A percentile compares a stretch with the other conserved stretches of the same genome.
These are phyloP conservation scores for Camellia lanceoleosa DNA, from an alignment of 148 eudicot genomes.

Conservation along the genomic window DNA sequence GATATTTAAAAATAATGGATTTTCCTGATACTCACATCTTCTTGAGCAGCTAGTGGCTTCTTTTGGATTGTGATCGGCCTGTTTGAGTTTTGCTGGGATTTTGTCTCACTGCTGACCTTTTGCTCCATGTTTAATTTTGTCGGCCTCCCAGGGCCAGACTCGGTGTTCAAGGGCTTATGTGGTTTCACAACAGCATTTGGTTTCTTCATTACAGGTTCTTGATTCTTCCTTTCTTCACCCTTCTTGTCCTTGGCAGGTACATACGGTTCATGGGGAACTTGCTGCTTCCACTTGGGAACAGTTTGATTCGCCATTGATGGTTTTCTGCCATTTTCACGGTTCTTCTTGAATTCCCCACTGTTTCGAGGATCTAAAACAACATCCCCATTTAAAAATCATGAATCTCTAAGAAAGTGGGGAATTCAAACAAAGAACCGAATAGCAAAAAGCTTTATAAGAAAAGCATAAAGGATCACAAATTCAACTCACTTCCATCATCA, in stretches of 20 bases:
- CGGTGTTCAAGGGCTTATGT: slow-evolving; percentile 38
- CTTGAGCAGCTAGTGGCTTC: slow-evolving; percentile 48
- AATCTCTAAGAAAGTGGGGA: slow-evolving; percentile 36
- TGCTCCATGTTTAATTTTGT: slow-evolving; percentile 36
- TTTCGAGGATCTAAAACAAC: slow-evolving; percentile 73
- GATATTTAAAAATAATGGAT: too few species aligned
- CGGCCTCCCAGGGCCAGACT: slow-evolving; percentile 63
- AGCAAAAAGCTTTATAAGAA: slow-evolving; percentile 27
- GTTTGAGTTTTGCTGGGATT: slow-evolving; percentile 40
- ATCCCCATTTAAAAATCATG: slow-evolving; percentile 30
- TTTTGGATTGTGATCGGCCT: slow-evolving; percentile 35
- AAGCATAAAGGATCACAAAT: slow-evolving; percentile 29
- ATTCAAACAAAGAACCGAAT: slow-evolving; percentile 46
- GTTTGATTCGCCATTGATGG: slow-evolving; percentile 36
- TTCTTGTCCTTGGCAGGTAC: slow-evolving; percentile 38
- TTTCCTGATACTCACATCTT: slow-evolving; percentile 36
- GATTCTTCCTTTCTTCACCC: slow-evolving; percentile 39
- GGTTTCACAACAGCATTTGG: slow-evolving; percentile 36
- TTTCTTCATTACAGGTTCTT: slow-evolving; percentile 32
- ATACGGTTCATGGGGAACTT: slow-evolving; percentile 28
- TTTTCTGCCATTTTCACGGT: slow-evolving; percentile 49
- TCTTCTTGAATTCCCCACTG: slow-evolving; percentile 63
- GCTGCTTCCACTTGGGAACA: slow-evolving; percentile 34
- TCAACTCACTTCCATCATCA: slow-evolving; percentile 93
- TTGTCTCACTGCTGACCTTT: slow-evolving; percentile 32